These are phyloP conservation scores for Penicillium thymicola DNA, from an alignment of 2,329 filamentous ascomycete species.

Conservation along the genomic window DNA sequence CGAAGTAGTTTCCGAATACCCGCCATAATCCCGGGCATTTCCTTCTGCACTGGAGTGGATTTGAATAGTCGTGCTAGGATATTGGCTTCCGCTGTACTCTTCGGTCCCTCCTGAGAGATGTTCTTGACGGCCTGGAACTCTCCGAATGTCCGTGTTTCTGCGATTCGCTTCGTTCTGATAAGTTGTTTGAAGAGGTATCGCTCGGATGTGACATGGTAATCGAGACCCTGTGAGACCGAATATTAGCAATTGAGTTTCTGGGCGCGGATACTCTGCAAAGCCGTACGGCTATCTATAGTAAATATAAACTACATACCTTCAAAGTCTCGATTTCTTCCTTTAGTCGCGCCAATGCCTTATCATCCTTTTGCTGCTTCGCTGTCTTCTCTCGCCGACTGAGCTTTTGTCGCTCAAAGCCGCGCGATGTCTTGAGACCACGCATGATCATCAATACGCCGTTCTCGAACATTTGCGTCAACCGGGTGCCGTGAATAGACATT, in stretches of 20 bases:
- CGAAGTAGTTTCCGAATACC: conserved; percentile 41
- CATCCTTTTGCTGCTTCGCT: conserved; percentile 46
- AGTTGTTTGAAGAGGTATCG: conserved; percentile 57
- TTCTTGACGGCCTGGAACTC: conserved; percentile 38
- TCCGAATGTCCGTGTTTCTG: conserved; percentile 49
- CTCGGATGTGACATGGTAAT: conserved; percentile 50
- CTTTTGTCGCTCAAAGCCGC: conserved; percentile 63
- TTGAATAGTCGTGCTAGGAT: conserved; percentile 60
- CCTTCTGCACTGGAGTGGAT: conserved; percentile 56
- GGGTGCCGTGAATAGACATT: conserved; percentile 34
- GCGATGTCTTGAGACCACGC: conserved; percentile 55
- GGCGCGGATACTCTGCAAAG: background rate
- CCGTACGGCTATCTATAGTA: background rate
- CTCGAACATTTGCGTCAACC: conserved; percentile 48
- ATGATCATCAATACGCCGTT: conserved; percentile 50
- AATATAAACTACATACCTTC: conserved; percentile 45
- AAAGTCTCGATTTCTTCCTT: conserved; percentile 55
- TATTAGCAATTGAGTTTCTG: conserved; percentile 3
- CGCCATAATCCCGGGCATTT: conserved; percentile 47
- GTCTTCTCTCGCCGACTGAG: conserved; percentile 58
- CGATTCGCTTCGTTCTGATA: conserved; percentile 56
- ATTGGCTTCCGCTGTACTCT: conserved; percentile 52
- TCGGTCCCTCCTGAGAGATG: conserved; percentile 36
- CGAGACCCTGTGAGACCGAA: conserved; percentile 42
- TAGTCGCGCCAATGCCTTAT: conserved; percentile 43